These are phyloP conservation scores for Taiozyma sp. DNA, from an alignment of 1,139 yeast genomes.

Conservation along the genomic window DNA sequence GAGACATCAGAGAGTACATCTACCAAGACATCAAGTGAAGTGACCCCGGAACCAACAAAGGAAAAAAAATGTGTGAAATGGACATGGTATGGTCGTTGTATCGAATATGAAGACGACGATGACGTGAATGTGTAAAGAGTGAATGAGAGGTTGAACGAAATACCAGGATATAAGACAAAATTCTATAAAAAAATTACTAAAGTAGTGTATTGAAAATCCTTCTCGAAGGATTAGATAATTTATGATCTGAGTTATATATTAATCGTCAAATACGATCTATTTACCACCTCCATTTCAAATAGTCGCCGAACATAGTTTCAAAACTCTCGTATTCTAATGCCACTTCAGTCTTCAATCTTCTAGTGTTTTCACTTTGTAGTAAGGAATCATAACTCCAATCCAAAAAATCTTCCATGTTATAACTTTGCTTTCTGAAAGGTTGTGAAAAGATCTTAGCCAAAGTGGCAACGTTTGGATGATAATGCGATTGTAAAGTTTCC, in stretches of 20 bases:
- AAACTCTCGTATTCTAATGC: slow-evolving; percentile 70
- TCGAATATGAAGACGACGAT: slow-evolving; percentile 11
- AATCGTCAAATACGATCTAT: neutral
- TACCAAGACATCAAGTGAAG: slow-evolving; percentile 14
- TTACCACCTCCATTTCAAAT: slow-evolving; percentile 23
- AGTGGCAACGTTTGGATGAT: slow-evolving; percentile 94
- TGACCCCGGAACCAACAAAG: slow-evolving; percentile 19
- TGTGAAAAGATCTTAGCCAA: slow-evolving; percentile 84
- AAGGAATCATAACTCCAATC: slow-evolving; percentile 84
- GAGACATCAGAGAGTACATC: slow-evolving; percentile 8
- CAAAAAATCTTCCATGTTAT: slow-evolving; percentile 89
- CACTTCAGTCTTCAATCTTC: slow-evolving; percentile 66
- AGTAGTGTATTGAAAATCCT: no score
- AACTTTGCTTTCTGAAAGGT: slow-evolving; percentile 83
- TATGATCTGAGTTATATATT: no score
- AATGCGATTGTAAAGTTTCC: slow-evolving; percentile 77
- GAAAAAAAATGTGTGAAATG: slow-evolving; percentile 20
- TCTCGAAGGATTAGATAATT: neutral
- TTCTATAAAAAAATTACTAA: no score
- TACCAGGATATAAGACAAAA: neutral
- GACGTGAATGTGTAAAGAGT: neutral
- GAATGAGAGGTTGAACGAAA: no score
- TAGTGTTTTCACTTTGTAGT: slow-evolving; percentile 67
- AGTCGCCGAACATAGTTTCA: slow-evolving; percentile 22
- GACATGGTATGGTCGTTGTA: slow-evolving; percentile 26